Evolutionary conservation across 2,329 filamentous ascomycete genomes (phyloP).

Genomic region (Chlorencoelia australis): DNA sequence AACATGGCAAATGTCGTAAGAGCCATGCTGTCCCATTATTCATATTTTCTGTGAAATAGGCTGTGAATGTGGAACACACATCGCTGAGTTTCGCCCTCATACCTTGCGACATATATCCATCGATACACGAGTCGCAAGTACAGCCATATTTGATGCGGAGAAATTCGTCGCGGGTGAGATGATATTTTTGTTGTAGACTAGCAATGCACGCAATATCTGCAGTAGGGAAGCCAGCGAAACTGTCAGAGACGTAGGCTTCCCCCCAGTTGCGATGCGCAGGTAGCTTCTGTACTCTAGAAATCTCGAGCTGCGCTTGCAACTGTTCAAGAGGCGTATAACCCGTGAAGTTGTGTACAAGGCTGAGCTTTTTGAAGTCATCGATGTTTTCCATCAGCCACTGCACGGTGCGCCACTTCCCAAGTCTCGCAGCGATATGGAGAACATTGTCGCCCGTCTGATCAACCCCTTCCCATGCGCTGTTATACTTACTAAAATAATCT

Average conservation of each 20-base stretch:
- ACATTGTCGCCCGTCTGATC: slow-evolving; percentile 12
- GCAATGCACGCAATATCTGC: slow-evolving; percentile 24
- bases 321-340: slow-evolving; percentile 28
- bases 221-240: slow-evolving; percentile 24
- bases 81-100: too few relatives aligned
- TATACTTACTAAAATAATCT: slow-evolving; percentile 3
- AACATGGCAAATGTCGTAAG: too few relatives aligned
- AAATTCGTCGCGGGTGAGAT: too few relatives aligned
- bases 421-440: slow-evolving; percentile 11
- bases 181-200: slow-evolving; percentile 16
- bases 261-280: slow-evolving; percentile 8
- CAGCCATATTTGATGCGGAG: slow-evolving; percentile 28
- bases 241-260: slow-evolving; percentile 20
- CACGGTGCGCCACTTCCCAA: slow-evolving; percentile 7
- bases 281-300: too few relatives aligned
- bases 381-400: slow-evolving; percentile 25
- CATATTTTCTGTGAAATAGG: too few relatives aligned
- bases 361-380: slow-evolving; percentile 8
- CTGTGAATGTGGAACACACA: too few relatives aligned
- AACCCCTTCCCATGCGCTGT: slow-evolving; percentile 6
- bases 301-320: slow-evolving; percentile 25
- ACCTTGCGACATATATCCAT: slow-evolving; percentile 30
- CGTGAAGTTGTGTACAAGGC: slow-evolving; percentile 20
- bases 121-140: slow-evolving; percentile 30
- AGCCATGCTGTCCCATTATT: too few relatives aligned